Conservation (phyloP, 1,284 basidiomycete genomes). For the Puccinia brachypodii region DNA sequence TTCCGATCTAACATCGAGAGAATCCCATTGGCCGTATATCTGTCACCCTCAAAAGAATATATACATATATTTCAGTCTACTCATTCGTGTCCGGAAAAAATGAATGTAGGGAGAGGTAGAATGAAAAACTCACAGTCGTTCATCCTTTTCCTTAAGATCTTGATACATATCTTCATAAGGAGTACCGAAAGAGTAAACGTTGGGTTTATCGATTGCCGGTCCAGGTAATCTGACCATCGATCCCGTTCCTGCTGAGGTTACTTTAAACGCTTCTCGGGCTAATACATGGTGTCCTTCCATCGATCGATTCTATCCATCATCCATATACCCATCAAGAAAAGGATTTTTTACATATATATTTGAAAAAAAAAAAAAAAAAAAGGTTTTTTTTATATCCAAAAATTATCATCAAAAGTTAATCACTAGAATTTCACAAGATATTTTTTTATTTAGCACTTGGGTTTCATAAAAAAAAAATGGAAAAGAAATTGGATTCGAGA, state of each 20-base stretch:
- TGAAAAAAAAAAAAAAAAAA: not conserved
- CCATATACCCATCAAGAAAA: too few relatives aligned
- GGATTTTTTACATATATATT: too few relatives aligned
- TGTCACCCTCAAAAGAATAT: conserved; percentile 55
- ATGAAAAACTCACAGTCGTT: conserved; percentile 67
- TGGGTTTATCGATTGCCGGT: conserved; percentile 93
- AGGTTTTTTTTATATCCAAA: conserved; percentile 23
- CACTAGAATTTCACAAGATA: too few relatives aligned
- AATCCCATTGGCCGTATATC: conserved; percentile 94
- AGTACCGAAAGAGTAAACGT: conserved; percentile 97
- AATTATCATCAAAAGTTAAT: too few relatives aligned
- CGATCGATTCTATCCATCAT: conserved; percentile 81
- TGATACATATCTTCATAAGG: conserved; percentile 95
- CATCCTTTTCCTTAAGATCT: conserved; percentile 83
- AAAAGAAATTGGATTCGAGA: not conserved
- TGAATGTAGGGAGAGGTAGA: conserved; percentile 3
- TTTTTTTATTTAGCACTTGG: too few relatives aligned
- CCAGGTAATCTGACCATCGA: conserved; percentile 95
- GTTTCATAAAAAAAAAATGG: not conserved
- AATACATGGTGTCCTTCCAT: conserved; percentile 98
- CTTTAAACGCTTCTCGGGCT: conserved; percentile 83
- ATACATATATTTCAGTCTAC: too few relatives aligned
- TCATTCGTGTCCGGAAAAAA: not conserved
- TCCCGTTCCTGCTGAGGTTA: conserved; percentile 92
- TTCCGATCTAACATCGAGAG: conserved; percentile 97